phyloP scores from a whole-genome alignment of 768 basidiomycete species.

The Mrakia gelida region DNA sequence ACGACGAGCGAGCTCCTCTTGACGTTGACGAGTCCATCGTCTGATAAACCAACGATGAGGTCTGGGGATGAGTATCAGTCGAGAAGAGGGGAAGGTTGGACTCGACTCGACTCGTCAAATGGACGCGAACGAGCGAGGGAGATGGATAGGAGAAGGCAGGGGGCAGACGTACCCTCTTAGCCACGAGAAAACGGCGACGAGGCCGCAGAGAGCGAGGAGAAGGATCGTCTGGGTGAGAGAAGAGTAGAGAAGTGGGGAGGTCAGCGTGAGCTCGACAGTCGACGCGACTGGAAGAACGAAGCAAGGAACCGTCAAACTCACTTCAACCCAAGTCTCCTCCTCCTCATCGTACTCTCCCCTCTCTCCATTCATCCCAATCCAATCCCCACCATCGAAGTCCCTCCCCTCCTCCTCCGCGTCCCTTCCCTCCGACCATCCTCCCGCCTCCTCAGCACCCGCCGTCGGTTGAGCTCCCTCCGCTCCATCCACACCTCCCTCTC shows the following conservation, averaged over 20 bases:
- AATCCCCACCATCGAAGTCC: slow-evolving; percentile 19
- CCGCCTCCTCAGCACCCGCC: neutral
- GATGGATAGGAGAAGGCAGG: neutral
- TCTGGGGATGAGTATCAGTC: neutral
- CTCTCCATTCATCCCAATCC: slow-evolving; percentile 1
- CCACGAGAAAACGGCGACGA: slow-evolving; percentile 29
- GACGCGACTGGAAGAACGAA: neutral
- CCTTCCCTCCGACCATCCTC: too few relatives aligned
- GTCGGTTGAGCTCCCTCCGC: neutral
- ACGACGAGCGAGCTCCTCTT: neutral
- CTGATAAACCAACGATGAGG: neutral
- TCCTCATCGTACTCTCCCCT: slow-evolving; percentile 8
- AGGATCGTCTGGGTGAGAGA: slow-evolving; percentile 14
- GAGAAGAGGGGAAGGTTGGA: neutral
- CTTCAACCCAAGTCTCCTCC: slow-evolving; percentile 28
- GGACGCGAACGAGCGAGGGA: neutral
- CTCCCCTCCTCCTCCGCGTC: neutral
- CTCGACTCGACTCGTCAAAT: too few relatives aligned
- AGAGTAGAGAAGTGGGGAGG: neutral
- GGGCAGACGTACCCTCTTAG: slow-evolving; percentile 21
- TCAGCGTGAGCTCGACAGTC: too few relatives aligned
- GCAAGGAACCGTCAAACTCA: neutral
- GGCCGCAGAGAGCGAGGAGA: slow-evolving; percentile 18
- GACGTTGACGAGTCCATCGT: slow-evolving; percentile 16
- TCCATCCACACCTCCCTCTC: neutral